phyloP scores from a whole-genome alignment of 495 filamentous ascomycete species.

The Terfezia boudieri region DNA sequence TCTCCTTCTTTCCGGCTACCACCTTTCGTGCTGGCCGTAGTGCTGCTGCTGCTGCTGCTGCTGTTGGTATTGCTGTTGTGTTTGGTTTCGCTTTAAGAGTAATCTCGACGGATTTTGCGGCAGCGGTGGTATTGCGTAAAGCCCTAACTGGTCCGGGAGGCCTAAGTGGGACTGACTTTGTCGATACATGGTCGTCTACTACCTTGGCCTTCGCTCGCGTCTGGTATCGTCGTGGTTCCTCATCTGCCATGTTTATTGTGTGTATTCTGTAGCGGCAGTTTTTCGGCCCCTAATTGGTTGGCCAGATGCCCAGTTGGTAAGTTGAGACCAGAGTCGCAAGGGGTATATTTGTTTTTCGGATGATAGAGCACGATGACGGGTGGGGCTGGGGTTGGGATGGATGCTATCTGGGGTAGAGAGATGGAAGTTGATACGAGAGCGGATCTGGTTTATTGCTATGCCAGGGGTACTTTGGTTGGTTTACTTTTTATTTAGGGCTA shows the following conservation, averaged over 20 bases:
- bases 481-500: too few species aligned
- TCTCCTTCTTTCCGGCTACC: neutral
- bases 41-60: neutral
- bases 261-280: too few species aligned
- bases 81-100: neutral
- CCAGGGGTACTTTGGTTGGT: too few species aligned
- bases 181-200: neutral
- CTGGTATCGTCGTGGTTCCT: neutral
- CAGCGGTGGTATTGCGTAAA: neutral
- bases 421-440: too few species aligned
- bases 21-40: neutral
- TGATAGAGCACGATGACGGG: too few species aligned
- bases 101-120: neutral
- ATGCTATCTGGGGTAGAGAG: too few species aligned
- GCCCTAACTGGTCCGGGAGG: neutral
- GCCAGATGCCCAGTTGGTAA: too few species aligned
- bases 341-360: too few species aligned
- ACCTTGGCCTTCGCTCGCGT: neutral
- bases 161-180: neutral
- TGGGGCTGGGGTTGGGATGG: too few species aligned
- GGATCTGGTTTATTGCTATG: too few species aligned
- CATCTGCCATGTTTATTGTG: neutral
- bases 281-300: too few species aligned
- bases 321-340: too few species aligned
- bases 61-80: neutral